Evolutionary conservation across 202 grass and related monocot genomes (phyloP).

Genomic region (Zizania palustris): DNA sequence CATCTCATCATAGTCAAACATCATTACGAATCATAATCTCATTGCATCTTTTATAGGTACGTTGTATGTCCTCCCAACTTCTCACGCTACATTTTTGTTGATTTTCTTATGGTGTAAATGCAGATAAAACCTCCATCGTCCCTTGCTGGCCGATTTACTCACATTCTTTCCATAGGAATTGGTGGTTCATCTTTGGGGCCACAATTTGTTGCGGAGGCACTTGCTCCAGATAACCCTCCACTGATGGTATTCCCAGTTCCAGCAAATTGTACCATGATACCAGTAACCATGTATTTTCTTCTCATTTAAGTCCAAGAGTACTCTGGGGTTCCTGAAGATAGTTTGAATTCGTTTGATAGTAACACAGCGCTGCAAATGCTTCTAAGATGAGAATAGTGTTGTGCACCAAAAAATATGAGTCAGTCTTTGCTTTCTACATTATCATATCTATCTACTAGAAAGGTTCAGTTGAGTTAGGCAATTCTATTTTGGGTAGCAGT

Average conservation of each 20-base stretch:
- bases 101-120: conserved; percentile 31
- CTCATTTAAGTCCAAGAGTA: background rate
- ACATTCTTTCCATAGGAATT: conserved; percentile 89
- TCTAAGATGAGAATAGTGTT: background rate
- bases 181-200: conserved; percentile 93
- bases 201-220: conserved; percentile 94
- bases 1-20: too few relatives aligned
- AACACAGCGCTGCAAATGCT: background rate
- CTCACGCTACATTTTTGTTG: background rate
- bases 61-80: background rate
- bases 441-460: background rate
- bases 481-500: background rate
- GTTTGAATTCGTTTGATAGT: background rate
- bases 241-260: conserved; percentile 62
- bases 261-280: background rate
- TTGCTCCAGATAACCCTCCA: conserved; percentile 93
- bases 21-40: background rate
- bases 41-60: background rate
- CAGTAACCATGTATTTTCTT: background rate
- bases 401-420: background rate
- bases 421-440: background rate
- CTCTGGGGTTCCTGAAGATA: background rate
- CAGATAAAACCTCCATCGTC: conserved; percentile 89
- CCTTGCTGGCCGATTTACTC: conserved; percentile 80
- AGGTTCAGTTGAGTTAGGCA: background rate